Base-by-base conservation (phyloP, 2,329 filamentous ascomycete species). In the Claviceps cyperi region DNA sequence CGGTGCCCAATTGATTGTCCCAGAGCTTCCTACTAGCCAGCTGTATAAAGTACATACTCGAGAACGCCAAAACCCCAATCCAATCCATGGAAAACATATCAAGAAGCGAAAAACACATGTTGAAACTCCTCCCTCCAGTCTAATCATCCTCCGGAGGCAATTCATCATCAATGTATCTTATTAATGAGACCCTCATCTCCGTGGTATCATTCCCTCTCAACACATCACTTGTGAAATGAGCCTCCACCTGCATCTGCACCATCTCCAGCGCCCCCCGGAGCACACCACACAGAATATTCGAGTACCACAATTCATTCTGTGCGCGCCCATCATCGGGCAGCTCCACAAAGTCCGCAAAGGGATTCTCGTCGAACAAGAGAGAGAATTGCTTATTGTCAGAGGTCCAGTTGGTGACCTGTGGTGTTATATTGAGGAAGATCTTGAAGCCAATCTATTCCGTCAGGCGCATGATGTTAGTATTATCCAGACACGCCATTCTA, bases 211-310 rank as follows among this genome's bases (percentile, higher is more conserved):
- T 91, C 3, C 92, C 92, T 51, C 89, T 81, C 53, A 98, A 73
- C 35, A 95, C 78, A 65, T 98, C 92, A 65, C 87, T 96, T 61
- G 94, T 85, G 64, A 97, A 98, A 63, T 94, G 90, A 45, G 88
- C 88, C 64, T 98, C 91, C 4, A 97, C 89, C 67, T 97, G 92
- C 88, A 97, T 95, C 76, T 97, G 91, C 62, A 97, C 91, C 92
- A 98, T 98, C 67, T 98, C 92, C 52, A 98, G 68, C 1, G 91
- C 84, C 14, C 92, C 92, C 58, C 92, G 77, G 53, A 98, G 71
- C 43, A 98, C 86, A 43, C 92, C 92, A 59, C 92, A 96, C 43
- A 97, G 77, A 51, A 98, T 94, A 67, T 97, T 98, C 5, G 89
- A 96, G 67, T 94, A 98, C 92, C 92, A 98, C 39, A 98, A 73